phyloP scores from a whole-genome alignment of 768 basidiomycete species.

The Boletus tylopilopsis region DNA sequence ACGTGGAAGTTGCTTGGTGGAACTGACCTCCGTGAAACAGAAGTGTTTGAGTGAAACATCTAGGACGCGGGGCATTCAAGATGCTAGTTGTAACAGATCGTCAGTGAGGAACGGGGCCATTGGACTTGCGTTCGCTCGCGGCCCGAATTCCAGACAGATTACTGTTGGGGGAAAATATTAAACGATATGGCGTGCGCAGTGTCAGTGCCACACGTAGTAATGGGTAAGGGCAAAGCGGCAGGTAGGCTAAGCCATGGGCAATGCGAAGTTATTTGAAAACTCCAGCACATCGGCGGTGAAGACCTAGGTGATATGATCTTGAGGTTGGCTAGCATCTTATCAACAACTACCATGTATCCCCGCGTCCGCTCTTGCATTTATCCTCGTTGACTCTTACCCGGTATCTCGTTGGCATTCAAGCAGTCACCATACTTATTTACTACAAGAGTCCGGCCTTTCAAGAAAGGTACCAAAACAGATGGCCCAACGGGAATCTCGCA shows the following conservation, averaged over 20 bases:
- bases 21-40: constrained; percentile 10
- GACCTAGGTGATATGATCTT: not conserved
- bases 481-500: not conserved
- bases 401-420: not conserved
- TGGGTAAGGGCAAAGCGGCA: not conserved
- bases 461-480: not conserved
- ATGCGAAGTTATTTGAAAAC: not conserved
- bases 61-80: not conserved
- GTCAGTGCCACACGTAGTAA: not conserved
- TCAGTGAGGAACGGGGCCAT: not conserved
- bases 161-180: no score
- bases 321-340: not conserved
- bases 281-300: not conserved
- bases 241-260: not conserved
- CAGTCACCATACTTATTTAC: not conserved
- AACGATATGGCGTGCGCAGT: not conserved
- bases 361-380: not conserved
- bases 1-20: constrained; percentile 16
- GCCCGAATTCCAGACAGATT: not conserved
- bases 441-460: no score
- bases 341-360: no score
- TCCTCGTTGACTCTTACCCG: not conserved
- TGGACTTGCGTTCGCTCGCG: not conserved
- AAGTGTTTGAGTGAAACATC: not conserved
- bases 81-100: not conserved